Conservation (phyloP, 2,329 filamentous ascomycete species). For the Nemania serpens region DNA sequence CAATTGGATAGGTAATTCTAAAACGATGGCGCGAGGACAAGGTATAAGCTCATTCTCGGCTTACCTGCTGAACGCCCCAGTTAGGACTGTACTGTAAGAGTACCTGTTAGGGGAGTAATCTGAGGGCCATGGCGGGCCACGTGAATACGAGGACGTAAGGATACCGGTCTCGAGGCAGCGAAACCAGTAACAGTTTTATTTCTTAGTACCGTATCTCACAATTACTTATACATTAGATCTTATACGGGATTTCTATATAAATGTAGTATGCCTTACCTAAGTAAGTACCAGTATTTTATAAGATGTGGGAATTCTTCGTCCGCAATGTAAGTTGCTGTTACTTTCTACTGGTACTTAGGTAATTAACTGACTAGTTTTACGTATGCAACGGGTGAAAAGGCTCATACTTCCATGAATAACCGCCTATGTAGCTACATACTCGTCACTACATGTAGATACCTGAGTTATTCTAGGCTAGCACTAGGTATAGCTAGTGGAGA, state of each 20-base stretch:
- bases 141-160: background rate
- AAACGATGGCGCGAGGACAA: background rate
- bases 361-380: no score
- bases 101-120: background rate
- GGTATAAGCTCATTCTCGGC: background rate
- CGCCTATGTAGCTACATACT: background rate
- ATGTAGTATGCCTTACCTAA: no score
- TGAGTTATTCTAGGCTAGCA: no score
- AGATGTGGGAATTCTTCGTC: no score
- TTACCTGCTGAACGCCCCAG: background rate
- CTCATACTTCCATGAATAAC: slow-evolving; percentile 16
- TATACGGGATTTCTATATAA: no score
- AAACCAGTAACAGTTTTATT: background rate
- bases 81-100: background rate
- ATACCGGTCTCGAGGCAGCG: background rate
- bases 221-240: no score
- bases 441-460: background rate
- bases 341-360: no score
- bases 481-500: background rate
- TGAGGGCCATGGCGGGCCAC: background rate
- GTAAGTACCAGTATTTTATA: no score
- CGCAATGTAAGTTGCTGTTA: no score
- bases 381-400: slow-evolving; percentile 4
- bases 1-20: slow-evolving; percentile 17
- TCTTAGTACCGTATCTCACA: background rate